These are phyloP conservation scores for Erigeron philadelphicus DNA, from an alignment of 140 eudicot species.

Conservation along the genomic window DNA sequence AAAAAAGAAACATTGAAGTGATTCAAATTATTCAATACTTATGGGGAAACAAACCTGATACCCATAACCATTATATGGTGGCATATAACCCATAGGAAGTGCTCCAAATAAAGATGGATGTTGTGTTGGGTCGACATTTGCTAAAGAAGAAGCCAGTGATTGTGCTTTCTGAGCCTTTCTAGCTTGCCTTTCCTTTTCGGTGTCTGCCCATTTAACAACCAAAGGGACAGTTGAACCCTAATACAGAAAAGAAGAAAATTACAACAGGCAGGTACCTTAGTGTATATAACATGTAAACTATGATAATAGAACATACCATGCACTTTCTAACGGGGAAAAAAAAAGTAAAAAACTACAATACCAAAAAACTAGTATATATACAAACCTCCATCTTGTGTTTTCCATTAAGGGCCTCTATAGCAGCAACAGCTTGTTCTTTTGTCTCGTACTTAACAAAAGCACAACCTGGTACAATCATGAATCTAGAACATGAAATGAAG, in stretches of 20 bases:
- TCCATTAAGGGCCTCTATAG: slow-evolving; percentile 87
- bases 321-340: slow-evolving; percentile 6
- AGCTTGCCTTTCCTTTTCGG: slow-evolving; percentile 91
- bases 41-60: slow-evolving; percentile 64
- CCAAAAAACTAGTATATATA: slow-evolving; percentile 21
- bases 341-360: background rate
- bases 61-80: slow-evolving; percentile 84
- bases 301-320: no score
- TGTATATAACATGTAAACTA: no score
- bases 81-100: slow-evolving; percentile 78
- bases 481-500: slow-evolving; percentile 9
- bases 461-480: slow-evolving; percentile 53
- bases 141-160: slow-evolving; percentile 46
- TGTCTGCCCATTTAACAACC: slow-evolving; percentile 99
- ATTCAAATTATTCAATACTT: slow-evolving; percentile 20
- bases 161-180: slow-evolving; percentile 89
- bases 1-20: background rate
- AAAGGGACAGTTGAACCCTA: slow-evolving; percentile 88
- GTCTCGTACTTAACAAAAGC: slow-evolving; percentile 94
- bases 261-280: background rate
- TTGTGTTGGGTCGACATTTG: slow-evolving; percentile 54
- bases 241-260: slow-evolving; percentile 18
- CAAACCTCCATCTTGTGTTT: slow-evolving; percentile 97
- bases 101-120: slow-evolving; percentile 81
- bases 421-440: slow-evolving; percentile 92